Percentiles rank a stretch among this genome's conserved stretches.
phyloP scores from a whole-genome alignment of 2,329 filamentous ascomycete genomes.

The Colletotrichum trifolii region DNA sequence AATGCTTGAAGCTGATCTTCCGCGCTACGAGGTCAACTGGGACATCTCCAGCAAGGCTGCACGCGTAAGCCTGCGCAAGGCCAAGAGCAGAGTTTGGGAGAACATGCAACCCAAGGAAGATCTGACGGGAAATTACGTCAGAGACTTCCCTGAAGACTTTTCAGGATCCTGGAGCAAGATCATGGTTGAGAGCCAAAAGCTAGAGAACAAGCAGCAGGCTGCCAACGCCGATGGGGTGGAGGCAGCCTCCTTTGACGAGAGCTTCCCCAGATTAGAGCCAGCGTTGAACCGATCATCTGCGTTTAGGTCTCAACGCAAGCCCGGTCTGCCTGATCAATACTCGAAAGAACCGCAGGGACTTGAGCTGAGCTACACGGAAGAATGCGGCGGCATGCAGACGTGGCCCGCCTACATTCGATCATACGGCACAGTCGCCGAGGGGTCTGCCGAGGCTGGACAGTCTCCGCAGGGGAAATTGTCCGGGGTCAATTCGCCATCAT shows the following conservation, averaged over 20 bases:
- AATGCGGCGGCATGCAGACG: constrained; percentile 50
- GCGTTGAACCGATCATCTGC: constrained; percentile 43
- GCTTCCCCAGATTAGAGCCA: constrained; percentile 50
- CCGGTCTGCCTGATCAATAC: constrained; percentile 49
- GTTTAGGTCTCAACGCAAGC: constrained; percentile 24
- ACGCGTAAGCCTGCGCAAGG: constrained; percentile 26
- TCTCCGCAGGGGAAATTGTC: constrained; percentile 1
- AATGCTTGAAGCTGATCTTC: constrained; percentile 31
- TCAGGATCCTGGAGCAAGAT: constrained; percentile 52
- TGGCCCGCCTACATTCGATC: constrained; percentile 50
- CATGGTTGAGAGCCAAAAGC: constrained; percentile 29
- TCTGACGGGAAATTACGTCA: constrained; percentile 60
- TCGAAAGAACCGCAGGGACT: constrained; percentile 59
- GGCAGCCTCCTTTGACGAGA: constrained; percentile 54
- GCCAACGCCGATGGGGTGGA: constrained; percentile 44
- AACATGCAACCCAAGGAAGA: constrained; percentile 12
- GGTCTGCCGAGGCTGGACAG: constrained; percentile 16
- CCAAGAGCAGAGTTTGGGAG: constrained; percentile 36
- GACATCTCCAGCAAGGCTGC: constrained; percentile 33
- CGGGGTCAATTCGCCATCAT: neutral
- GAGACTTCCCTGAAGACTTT: constrained; percentile 66
- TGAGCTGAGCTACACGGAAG: constrained; percentile 59
- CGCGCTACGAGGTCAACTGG: constrained; percentile 28
- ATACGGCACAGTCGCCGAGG: constrained; percentile 40
- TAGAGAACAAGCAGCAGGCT: constrained; percentile 13